A percentile compares a stretch with the other conserved stretches of the same genome.
These are phyloP conservation scores for Gossypium ekmanianum DNA, from an alignment of 345 rosid species.

Conservation along the genomic window DNA sequence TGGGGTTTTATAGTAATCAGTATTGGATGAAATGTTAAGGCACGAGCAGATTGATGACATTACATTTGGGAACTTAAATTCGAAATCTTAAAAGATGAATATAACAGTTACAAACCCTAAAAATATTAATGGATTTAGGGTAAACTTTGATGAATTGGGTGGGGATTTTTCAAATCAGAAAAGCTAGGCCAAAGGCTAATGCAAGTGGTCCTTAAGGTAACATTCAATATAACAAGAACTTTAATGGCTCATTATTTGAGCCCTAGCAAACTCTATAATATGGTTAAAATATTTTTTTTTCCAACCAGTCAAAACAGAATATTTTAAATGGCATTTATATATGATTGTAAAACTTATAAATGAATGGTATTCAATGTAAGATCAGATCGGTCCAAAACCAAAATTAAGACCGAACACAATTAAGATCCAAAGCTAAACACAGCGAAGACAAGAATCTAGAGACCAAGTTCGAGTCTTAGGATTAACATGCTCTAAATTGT, in stretches of 20 bases:
- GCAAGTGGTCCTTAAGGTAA: constrained; percentile 28
- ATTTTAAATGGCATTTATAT: not conserved
- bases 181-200: not conserved
- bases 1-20: not conserved
- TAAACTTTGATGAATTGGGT: not conserved
- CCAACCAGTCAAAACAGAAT: not conserved
- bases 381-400: not conserved
- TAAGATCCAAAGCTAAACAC: not conserved
- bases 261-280: not conserved
- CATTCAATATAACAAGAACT: constrained; percentile 10
- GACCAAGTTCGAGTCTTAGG: not conserved
- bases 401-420: not conserved
- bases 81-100: no score
- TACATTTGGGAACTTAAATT: no score
- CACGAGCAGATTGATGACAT: no score
- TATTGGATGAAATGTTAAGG: not conserved
- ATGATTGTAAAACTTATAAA: not conserved
- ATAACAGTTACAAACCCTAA: no score
- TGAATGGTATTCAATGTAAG: not conserved
- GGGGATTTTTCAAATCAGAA: not conserved
- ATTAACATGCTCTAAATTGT: not conserved
- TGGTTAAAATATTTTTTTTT: not conserved
- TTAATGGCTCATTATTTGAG: not conserved
- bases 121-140: no score
- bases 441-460: constrained; percentile 11